phyloP scores from a whole-genome alignment of 495 filamentous ascomycete genomes.

The Poronia punctata region DNA sequence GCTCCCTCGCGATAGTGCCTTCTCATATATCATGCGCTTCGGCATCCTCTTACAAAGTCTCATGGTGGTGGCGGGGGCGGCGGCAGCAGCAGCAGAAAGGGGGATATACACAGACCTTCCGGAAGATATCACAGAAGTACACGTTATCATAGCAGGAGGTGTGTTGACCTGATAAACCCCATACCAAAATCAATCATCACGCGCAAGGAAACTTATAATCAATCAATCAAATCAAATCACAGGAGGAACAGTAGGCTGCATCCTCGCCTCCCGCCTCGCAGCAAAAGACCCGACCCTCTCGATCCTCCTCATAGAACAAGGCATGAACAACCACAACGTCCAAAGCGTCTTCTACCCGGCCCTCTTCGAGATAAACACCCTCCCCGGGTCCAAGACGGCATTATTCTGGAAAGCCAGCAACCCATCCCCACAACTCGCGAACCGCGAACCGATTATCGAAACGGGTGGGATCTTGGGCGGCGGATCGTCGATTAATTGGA shows the following conservation, averaged over 20 bases:
- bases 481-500: conserved; percentile 49
- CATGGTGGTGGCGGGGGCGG: too few species aligned
- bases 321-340: conserved; percentile 39
- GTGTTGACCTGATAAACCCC: too few species aligned
- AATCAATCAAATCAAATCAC: neutral
- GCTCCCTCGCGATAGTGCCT: too few species aligned
- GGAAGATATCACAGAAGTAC: conserved; percentile 17
- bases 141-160: conserved; percentile 31
- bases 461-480: conserved; percentile 48
- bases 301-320: conserved; percentile 47
- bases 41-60: too few species aligned
- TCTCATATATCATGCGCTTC: too few species aligned
- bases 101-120: conserved; percentile 25
- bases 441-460: conserved; percentile 38
- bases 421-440: conserved; percentile 35
- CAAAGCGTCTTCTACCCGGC: conserved; percentile 39
- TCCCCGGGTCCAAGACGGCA: conserved; percentile 22
- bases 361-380: conserved; percentile 25
- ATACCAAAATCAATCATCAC: neutral
- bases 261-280: conserved; percentile 41
- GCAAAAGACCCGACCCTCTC: conserved; percentile 42
- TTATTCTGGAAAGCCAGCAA: conserved; percentile 26
- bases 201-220: neutral
- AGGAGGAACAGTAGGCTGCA: conserved; percentile 45
- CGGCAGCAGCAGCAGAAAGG: too few species aligned